Evolutionary conservation across 352 stramenopile genomes (phyloP), one percentile per base, ranked within the genome.

Genomic region (Blastocystis sp.): DNA sequence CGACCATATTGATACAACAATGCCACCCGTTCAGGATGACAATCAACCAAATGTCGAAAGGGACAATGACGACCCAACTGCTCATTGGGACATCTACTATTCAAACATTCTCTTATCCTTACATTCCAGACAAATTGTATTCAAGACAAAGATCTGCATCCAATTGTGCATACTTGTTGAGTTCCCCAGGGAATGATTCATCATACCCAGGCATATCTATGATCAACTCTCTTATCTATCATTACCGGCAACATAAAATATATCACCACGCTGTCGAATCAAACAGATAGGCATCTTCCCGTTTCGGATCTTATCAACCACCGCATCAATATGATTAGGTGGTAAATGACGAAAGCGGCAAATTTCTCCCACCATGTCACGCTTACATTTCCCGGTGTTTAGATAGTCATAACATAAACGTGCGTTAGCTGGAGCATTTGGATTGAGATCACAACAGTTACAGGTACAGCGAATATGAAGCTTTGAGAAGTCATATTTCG

Each of bases 321-420:
- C 40, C 1, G 78, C n/a, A 1, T 89, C 78, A n/a, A 89, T 60
- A 42, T 89, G 78, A 53, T 76, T 40, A 1, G 19, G 15, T 15
- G 37, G 58, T 9, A 89, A 17, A 42, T 89, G 78, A 19, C 78
- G 60, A 48, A 78, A 89, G 3, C 35, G n/a, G 42, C 78, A 89
- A 1, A 89, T 62, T 24, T 59, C 78, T 17, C 35, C 35, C 19
- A 27, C 11, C 22, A 35, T 17, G 15, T 88, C 77, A 11, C 58
- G 57, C 66, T 76, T 89, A 53, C 78, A 89, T 6, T 59, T 27
- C 6, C 78, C 78, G 2, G 58, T 68, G 27, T 89, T 89, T 6
- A 89, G 19, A 64, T 54, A 89, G 19, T 89, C 78, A 30, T 89
- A 89, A 40, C 78, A 89, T 56, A 89, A n/a, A 22, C 24, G 44